These are phyloP conservation scores for Gaeumannomyces tritici DNA, from an alignment of 2,329 filamentous ascomycete species.

Conservation along the genomic window DNA sequence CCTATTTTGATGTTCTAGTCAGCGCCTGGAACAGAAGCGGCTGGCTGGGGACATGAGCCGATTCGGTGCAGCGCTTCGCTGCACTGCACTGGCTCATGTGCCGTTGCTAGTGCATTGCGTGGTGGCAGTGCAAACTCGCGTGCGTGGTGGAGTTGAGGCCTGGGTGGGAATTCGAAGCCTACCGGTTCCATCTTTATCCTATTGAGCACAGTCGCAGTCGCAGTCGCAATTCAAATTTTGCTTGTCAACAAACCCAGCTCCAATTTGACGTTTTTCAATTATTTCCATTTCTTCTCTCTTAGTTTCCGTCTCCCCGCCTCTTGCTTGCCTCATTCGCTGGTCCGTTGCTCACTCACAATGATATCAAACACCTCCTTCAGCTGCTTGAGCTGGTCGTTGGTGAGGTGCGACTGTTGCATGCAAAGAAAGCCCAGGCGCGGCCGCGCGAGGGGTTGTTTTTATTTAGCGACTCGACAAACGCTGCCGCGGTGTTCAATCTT, in stretches of 20 bases:
- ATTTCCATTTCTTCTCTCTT: constrained; percentile 62
- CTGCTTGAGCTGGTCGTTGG: constrained; percentile 1
- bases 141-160: background rate
- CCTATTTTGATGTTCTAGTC: constrained; percentile 27
- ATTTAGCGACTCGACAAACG: background rate
- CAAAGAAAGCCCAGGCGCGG: background rate
- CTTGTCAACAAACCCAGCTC: constrained; percentile 74
- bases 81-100: no score
- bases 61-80: no score
- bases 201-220: no score
- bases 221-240: background rate
- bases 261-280: constrained; percentile 86
- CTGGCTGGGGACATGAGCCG: background rate
- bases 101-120: background rate
- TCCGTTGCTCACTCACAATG: background rate
- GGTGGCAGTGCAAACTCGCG: background rate
- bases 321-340: background rate
- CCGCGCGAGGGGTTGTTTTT: background rate
- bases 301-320: background rate
- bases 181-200: constrained; percentile 4
- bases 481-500: background rate
- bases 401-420: background rate
- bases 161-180: background rate
- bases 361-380: constrained; percentile 2
- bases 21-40: background rate